These are phyloP conservation scores for Lichtheimia corymbifera DNA, from an alignment of 371 early-diverging fungal species.

Conservation along the genomic window DNA sequence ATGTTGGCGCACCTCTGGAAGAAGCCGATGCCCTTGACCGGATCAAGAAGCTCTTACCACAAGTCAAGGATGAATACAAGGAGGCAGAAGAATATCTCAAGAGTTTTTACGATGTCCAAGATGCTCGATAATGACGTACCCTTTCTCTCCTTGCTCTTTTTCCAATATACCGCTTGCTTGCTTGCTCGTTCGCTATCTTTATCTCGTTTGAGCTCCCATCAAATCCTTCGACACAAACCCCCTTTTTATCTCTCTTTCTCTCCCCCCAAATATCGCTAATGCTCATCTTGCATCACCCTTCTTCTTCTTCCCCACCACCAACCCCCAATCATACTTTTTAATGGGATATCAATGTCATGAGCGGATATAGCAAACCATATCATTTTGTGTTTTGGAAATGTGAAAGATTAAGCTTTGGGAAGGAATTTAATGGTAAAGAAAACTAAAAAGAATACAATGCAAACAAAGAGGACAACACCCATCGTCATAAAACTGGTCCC, in stretches of 20 bases:
- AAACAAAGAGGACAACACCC: slow-evolving; percentile 62
- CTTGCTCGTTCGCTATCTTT: too few species aligned
- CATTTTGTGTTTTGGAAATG: too few species aligned
- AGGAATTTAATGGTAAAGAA: slow-evolving; percentile 70
- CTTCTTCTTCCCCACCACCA: neutral
- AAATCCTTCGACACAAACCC: too few species aligned
- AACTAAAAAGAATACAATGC: slow-evolving; percentile 66
- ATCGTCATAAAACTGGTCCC: slow-evolving; percentile 72
- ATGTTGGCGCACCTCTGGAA: slow-evolving; percentile 55
- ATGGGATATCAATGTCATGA: neutral
- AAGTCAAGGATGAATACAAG: slow-evolving; percentile 69
- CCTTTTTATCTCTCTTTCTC: neutral
- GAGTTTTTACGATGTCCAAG: slow-evolving; percentile 66
- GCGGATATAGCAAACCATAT: neutral
- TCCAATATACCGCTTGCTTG: too few species aligned
- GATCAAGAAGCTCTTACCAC: slow-evolving; percentile 58
- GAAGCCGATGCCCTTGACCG: slow-evolving; percentile 65
- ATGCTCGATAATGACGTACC: slow-evolving; percentile 25
- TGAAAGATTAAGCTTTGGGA: slow-evolving; percentile 49
- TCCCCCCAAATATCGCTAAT: neutral
- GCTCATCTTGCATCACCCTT: neutral
- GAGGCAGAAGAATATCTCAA: slow-evolving; percentile 77
- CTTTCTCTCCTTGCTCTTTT: neutral
- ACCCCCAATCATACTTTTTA: neutral
- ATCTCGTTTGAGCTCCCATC: too few species aligned